Evolutionary conservation across 805 yeast species (phyloP), one percentile per base, ranked within the genome.

Genomic region (Naumovozyma dairenensis): DNA sequence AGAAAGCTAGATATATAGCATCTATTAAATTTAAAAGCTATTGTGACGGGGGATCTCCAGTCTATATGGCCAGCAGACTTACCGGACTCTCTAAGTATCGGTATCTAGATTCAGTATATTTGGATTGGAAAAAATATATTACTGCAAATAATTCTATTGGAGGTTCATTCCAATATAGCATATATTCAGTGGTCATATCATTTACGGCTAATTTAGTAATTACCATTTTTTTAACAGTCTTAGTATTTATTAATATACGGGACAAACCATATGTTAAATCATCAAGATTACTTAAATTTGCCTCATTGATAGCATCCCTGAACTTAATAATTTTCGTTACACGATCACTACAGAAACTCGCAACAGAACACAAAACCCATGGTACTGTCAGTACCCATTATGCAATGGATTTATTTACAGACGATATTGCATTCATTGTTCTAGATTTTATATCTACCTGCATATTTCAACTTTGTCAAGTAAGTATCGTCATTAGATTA

Each of bases 401-500:
- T 4, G 31, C 54, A 6, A 36, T 51, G 24, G 60, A 62, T 25
- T 53, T 57, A 3, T 49, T 80, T n/a, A 64, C 71, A 33, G 37
- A 48, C 3, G 63, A 67, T 29, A 45, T 60, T 2, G 66, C 65
- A 8, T 67, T 79, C 44, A 71, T 71, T 33, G 61, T 71, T 3
- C 57, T 80, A 10, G 83, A 77, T 48, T 63, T 79, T 31, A 49
- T 80, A 1, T 71, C 73, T 12, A 74, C 74, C 6, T 49, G 77
- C 9, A 45, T 79, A 5, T 62, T 79, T 17, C 80, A 77, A 46
- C 56, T 80, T 20, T 71, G 79, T 33, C 87, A 81, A 52, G 83
- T 80, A 1, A 83, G 78, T 46, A 74, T 80, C 21, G 65, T 78
- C 4, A 77, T 76, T 71, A 62, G 85, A 34, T 53, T 80, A 19